Evolutionary conservation across 768 basidiomycete genomes (phyloP).

Genomic region (Amyloporia xantha): DNA sequence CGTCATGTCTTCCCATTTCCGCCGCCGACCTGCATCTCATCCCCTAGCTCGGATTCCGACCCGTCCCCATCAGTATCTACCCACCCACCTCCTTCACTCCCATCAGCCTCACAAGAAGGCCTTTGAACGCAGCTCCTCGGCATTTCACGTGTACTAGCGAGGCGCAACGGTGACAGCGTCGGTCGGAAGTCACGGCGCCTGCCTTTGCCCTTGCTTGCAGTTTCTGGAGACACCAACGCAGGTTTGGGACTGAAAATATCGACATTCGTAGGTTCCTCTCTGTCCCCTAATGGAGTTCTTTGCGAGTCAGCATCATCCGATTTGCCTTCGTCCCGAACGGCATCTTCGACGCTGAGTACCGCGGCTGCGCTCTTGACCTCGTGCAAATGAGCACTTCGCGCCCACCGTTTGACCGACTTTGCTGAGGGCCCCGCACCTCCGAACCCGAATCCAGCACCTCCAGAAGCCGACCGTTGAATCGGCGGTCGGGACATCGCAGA

Average conservation of each 20-base stretch:
- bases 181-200: not conserved
- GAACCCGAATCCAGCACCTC: conserved; percentile 16
- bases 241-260: conserved; percentile 8
- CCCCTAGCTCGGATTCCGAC: conserved; percentile 17
- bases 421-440: conserved; percentile 30
- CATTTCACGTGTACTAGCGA: conserved; percentile 4
- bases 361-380: conserved; percentile 35
- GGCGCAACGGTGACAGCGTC: conserved; percentile 11
- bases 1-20: not conserved
- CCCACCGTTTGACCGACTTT: conserved; percentile 50
- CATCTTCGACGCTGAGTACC: not conserved
- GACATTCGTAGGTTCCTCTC: not conserved
- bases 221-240: not conserved
- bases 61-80: conserved; percentile 35
- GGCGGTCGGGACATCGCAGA: conserved; percentile 27
- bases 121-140: conserved; percentile 1
- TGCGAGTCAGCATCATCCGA: not conserved
- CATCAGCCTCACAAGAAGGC: conserved; percentile 5
- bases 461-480: conserved; percentile 41
- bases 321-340: not conserved
- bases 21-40: not conserved
- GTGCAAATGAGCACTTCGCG: conserved; percentile 62
- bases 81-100: conserved; percentile 28
- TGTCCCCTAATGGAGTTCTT: no score
- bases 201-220: conserved; percentile 11